phyloP scores from a whole-genome alignment of 2,329 filamentous ascomycete genomes.

The Xylariaceae sp. region DNA sequence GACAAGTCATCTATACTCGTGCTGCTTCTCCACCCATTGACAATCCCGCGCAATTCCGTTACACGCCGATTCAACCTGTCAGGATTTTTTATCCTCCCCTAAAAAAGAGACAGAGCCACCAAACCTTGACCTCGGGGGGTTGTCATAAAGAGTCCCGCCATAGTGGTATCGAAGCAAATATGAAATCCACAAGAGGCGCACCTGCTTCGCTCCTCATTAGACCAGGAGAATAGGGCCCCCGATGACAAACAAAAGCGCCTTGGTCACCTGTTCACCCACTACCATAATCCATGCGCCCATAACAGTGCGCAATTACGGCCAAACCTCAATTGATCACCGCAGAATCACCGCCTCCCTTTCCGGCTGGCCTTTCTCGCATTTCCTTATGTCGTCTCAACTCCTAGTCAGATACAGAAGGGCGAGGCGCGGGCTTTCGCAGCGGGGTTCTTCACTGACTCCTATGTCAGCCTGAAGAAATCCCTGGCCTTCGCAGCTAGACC shows the following conservation, averaged over 20 bases:
- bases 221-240: background rate
- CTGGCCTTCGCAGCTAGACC: conserved; percentile 53
- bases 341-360: background rate
- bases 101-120: background rate
- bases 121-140: conserved; percentile 4
- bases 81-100: background rate
- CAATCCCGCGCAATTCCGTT: too few relatives aligned
- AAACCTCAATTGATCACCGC: background rate
- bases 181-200: background rate
- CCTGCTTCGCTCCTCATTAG: background rate
- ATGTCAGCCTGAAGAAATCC: conserved; percentile 58
- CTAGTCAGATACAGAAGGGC: background rate
- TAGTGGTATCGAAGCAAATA: conserved; percentile 5
- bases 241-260: background rate
- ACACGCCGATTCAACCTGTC: background rate
- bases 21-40: background rate
- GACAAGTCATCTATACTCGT: too few relatives aligned
- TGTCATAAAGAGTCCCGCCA: background rate
- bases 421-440: background rate
- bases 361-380: background rate
- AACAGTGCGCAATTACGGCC: background rate
- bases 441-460: conserved; percentile 32
- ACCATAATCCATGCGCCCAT: background rate
- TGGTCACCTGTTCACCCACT: background rate
- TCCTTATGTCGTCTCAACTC: too few relatives aligned